Conservation (phyloP, 2,329 filamentous ascomycete genomes). For the Exophiala sp. region DNA sequence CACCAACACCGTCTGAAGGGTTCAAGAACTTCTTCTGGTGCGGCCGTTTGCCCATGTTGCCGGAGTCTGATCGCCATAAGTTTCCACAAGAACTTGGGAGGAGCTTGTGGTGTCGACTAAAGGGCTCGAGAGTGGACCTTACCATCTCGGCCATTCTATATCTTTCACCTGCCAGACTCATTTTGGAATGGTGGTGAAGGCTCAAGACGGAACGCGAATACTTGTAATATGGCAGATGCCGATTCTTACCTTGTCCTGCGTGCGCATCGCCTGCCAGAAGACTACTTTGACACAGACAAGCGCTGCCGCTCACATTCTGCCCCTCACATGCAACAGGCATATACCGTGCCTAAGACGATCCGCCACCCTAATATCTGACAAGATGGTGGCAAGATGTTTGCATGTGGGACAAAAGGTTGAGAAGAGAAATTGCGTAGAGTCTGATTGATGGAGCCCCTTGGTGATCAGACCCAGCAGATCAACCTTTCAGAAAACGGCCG, state of each 20-base stretch:
- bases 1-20: too few relatives aligned
- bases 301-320: too few relatives aligned
- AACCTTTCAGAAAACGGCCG: slow-evolving; percentile 3
- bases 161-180: background rate
- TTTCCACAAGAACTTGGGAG: background rate
- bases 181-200: background rate
- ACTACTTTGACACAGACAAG: too few relatives aligned
- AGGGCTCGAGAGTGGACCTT: background rate
- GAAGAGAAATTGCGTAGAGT: background rate
- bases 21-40: background rate
- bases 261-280: too few relatives aligned
- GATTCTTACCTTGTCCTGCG: too few relatives aligned
- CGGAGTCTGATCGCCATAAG: too few relatives aligned
- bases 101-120: background rate
- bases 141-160: background rate
- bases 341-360: too few relatives aligned
- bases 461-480: slow-evolving; percentile 4
- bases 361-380: too few relatives aligned
- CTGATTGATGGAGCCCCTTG: slow-evolving; percentile 1
- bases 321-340: too few relatives aligned
- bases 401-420: background rate
- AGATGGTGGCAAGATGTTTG: slow-evolving; percentile 1
- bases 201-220: too few relatives aligned
- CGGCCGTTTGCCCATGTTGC: too few relatives aligned
- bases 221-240: too few relatives aligned